Evolutionary conservation across 345 rosid genomes (phyloP), one percentile per base, ranked within the genome.

Genomic region (Gossypium raimondii): DNA sequence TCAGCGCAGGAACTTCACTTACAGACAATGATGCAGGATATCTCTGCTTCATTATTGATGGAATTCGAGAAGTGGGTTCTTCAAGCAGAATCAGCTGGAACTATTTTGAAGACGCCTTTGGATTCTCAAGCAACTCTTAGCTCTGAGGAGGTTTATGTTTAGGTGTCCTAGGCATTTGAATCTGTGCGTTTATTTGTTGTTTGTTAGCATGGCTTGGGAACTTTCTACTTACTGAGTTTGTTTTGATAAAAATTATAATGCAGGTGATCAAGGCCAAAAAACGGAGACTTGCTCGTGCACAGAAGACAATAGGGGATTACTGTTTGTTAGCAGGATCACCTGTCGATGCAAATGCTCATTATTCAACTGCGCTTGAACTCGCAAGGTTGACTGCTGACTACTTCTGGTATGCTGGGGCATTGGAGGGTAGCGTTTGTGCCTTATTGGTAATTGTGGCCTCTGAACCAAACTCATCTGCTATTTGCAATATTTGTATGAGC

Each of bases 331-430:
- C 98, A 25, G 99, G 98, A 74, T 96, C 99, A 38, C 99, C 99
- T 79, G 92, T 92, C 83, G 99, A 93, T 90, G 97, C 99, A 70
- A 90, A 93, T 82, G 98, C 97, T 29, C 99, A 96, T 78, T 96
- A 93, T 87, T 82, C 88, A 27, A 96, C 99, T 43, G 98, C 99
- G 24, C 47, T 90, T 55, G 98, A 93, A 47, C 88, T 96, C 11
- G 96, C 98, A 27, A 91, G 99, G 78, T 78, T 89, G 85, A 93
- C 98, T 24, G 87, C 88, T 41, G 99, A 96, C 84, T 93, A 76
- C 87, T 96, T 96, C 83, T 96, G 99, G 99, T 88, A 87, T 78
- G 99, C 98, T 3, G 98, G 99, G 67, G 99, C 99, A 77, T 77
- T 96, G 86, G 99, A 93, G 88, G 99, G 99, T 60, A 90, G 95